Base-by-base conservation (phyloP, 768 basidiomycete species). In the Coprinopsis sp. region DNA sequence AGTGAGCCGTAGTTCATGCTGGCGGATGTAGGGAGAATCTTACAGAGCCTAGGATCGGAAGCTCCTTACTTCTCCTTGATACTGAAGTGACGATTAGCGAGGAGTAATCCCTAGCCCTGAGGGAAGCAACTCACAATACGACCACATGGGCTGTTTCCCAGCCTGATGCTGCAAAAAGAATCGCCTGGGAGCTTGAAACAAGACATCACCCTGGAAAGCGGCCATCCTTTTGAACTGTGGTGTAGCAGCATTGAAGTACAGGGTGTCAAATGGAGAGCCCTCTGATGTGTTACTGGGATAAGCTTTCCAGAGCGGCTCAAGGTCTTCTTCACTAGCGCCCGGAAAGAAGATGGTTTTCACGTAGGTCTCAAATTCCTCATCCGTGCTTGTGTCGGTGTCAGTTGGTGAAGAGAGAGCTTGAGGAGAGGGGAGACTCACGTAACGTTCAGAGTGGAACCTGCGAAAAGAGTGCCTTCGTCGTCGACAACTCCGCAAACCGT, bases 381-480 rank as follows among this genome's bases (percentile, higher is more conserved):
- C 60, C 19, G 53, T 52, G 16, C 57, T 63, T 30, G 16, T 27
- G 25, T 7, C 19, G 6, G 18, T 5, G 18, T 19, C 19, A 22
- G 21, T 11, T 39, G 10, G 10, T 6, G 6, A 25, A 7, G 12
- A 5, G 23, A 39, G 7, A 5, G 16, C 10, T 13, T 6, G 25
- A 24, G 31, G 46, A n/a, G n/a, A 33, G 18, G 13, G 36, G 21
- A 25, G 7, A 44, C 37, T 22, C n/a, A 73, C 72, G 73, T 75
- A 39, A 74, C 54, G 46, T 76, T 76, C 37, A 68, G 48, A 3
- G 63, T 67, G 3, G 71, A 64, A 8, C 73, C 52, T 2, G 74
- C 64, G 53, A 78, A 78, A 0, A 74, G 22, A 0, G 78, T 78
- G 4, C 78, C 79, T 56, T 82, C 81, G 47, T 82, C 81, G 29